Evolutionary conservation across 257 asterid species (phyloP).

Genomic region (Agastache rugosa): DNA sequence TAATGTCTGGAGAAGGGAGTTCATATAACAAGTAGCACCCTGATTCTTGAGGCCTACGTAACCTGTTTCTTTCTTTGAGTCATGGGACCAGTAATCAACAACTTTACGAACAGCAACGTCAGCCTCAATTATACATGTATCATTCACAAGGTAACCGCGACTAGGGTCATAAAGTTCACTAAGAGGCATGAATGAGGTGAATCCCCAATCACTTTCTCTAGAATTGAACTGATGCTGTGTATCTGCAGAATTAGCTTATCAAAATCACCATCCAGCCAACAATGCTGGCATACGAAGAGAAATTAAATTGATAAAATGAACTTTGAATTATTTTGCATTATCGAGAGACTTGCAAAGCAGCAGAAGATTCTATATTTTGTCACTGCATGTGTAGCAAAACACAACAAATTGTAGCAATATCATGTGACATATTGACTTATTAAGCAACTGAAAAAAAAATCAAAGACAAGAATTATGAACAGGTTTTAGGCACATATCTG

Average conservation of each 20-base stretch:
- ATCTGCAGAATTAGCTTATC: constrained; percentile 50
- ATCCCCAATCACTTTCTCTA: constrained; percentile 79
- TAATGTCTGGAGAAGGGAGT: constrained; percentile 76
- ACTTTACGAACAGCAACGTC: constrained; percentile 70
- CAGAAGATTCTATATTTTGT: background rate
- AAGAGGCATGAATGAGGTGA: constrained; percentile 78
- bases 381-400: constrained; percentile 1
- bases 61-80: constrained; percentile 75
- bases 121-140: constrained; percentile 66
- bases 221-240: constrained; percentile 73
- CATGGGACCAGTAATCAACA: constrained; percentile 68
- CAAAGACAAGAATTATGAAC: background rate
- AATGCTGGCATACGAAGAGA: constrained; percentile 34
- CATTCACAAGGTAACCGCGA: constrained; percentile 67
- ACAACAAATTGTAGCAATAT: background rate
- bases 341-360: background rate
- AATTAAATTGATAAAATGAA: constrained; percentile 2
- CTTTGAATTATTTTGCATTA: background rate
- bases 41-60: constrained; percentile 76
- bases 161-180: constrained; percentile 65
- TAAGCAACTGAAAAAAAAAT: constrained; percentile 4
- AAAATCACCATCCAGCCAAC: constrained; percentile 34
- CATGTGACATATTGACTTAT: background rate
- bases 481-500: background rate
- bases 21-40: constrained; percentile 83